These are phyloP conservation scores for Pseudoperonospora humuli DNA, from an alignment of 352 stramenopile genomes.

Conservation along the genomic window DNA sequence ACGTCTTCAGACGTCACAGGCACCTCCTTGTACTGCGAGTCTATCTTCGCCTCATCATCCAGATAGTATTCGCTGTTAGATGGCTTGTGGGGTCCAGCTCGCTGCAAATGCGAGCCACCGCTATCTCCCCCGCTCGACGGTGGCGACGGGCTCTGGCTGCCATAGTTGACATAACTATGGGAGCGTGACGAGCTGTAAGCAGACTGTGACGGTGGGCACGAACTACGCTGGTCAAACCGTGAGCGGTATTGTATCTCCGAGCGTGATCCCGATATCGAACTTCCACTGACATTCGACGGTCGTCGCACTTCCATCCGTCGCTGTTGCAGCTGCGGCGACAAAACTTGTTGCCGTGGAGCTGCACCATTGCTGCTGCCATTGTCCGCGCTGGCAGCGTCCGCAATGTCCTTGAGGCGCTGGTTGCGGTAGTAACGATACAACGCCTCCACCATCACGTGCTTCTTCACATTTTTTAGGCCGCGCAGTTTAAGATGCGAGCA, in stretches of 20 bases:
- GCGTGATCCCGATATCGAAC: conserved; percentile 6
- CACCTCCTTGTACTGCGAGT: conserved; percentile 45
- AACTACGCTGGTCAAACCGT: conserved; percentile 19
- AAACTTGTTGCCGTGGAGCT: conserved; percentile 3
- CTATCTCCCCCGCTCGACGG: conserved; percentile 28
- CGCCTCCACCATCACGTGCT: conserved; percentile 80
- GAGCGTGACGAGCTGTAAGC: conserved; percentile 15
- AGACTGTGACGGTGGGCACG: conserved; percentile 3
- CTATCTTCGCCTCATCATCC: conserved; percentile 29
- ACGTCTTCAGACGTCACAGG: conserved; percentile 67
- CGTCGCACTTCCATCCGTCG: conserved; percentile 10
- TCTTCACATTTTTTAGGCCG: conserved; percentile 79
- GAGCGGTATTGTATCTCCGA: conserved; percentile 18
- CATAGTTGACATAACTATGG: conserved; percentile 21
- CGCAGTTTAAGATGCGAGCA: conserved; percentile 74
- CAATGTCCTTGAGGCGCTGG: conserved; percentile 45
- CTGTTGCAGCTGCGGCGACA: conserved; percentile 8
- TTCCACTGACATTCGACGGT: conserved; percentile 6
- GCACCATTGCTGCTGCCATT: not conserved
- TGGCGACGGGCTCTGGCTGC: conserved; percentile 25
- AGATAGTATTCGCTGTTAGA: conserved; percentile 19
- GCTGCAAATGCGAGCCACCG: conserved; percentile 6
- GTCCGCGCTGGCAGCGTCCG: conserved; percentile 5
- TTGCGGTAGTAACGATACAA: conserved; percentile 73
- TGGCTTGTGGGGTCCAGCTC: conserved; percentile 6